phyloP scores from a whole-genome alignment of 495 filamentous ascomycete genomes.

The Bombardia bombarda region DNA sequence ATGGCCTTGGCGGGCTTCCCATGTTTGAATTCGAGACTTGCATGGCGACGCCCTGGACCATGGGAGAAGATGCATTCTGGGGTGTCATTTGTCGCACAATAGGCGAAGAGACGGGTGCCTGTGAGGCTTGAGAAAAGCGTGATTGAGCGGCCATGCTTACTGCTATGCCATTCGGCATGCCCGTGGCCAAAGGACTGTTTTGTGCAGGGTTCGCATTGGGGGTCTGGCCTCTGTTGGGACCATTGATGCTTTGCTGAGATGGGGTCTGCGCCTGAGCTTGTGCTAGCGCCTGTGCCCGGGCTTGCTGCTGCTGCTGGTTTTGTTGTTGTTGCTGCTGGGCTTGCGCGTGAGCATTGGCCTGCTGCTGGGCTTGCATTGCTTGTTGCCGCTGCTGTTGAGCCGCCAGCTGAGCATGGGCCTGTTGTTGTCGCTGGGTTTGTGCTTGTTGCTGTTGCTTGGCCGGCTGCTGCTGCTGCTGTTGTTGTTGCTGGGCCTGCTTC shows the following conservation, averaged over 20 bases:
- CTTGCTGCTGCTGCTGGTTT: slow-evolving; percentile 29
- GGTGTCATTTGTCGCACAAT: slow-evolving; percentile 74
- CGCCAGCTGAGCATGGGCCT: slow-evolving; percentile 27
- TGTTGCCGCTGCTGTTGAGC: slow-evolving; percentile 41
- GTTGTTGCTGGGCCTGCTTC: slow-evolving; percentile 18
- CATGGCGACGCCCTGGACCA: slow-evolving; percentile 68
- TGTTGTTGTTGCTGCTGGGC: slow-evolving; percentile 36
- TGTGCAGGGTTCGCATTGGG: slow-evolving; percentile 36
- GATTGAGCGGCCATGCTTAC: slow-evolving; percentile 45
- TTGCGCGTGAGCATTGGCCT: slow-evolving; percentile 47
- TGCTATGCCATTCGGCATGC: slow-evolving; percentile 32
- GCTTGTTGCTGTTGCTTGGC: slow-evolving; percentile 17
- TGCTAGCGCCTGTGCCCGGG: slow-evolving; percentile 32
- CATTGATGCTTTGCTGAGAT: slow-evolving; percentile 31
- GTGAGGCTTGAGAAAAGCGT: slow-evolving; percentile 51
- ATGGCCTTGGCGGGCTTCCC: slow-evolving; percentile 67
- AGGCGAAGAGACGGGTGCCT: slow-evolving; percentile 69
- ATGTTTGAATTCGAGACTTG: slow-evolving; percentile 70
- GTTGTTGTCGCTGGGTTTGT: slow-evolving; percentile 25
- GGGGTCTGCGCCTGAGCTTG: slow-evolving; percentile 31
- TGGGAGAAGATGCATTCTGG: slow-evolving; percentile 67
- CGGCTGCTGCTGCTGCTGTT: slow-evolving; percentile 18
- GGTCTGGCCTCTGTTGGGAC: slow-evolving; percentile 14
- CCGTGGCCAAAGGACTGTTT: slow-evolving; percentile 20
- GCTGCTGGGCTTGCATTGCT: slow-evolving; percentile 35